A percentile compares a stretch with the other conserved stretches of the same genome.
Evolutionary conservation across 169 alveolate genomes (phyloP).

Genomic region (Plasmodium falciparum): DNA sequence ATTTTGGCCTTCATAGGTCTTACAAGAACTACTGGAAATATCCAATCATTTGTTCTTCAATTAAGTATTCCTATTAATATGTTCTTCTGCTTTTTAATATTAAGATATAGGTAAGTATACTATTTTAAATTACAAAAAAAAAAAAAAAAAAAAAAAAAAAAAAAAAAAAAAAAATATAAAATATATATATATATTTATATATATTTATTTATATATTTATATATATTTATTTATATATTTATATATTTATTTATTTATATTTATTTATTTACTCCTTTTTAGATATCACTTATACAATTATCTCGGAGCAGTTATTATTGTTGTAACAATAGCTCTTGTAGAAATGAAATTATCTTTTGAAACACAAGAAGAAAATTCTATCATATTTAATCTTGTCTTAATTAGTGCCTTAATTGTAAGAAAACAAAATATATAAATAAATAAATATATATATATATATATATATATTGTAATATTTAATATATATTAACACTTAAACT

Average conservation of each 20-base stretch:
- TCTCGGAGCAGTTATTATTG: constrained; percentile 46
- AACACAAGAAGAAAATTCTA: constrained; percentile 65
- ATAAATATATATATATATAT: too few relatives aligned
- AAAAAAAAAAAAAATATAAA: too few relatives aligned
- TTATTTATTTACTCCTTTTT: background rate
- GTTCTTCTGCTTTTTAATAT: constrained; percentile 48
- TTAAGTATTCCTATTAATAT: constrained; percentile 53
- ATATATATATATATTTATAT: too few relatives aligned
- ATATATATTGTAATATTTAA: too few relatives aligned
- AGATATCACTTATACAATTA: constrained; percentile 65
- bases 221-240: background rate
- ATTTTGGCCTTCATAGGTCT: constrained; percentile 51
- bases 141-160: too few relatives aligned
- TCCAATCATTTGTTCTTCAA: constrained; percentile 55
- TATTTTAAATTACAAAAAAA: background rate
- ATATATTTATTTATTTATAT: constrained; percentile 2
- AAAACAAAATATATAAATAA: too few relatives aligned
- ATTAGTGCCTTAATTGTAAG: constrained; percentile 44
- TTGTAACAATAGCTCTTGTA: constrained; percentile 45
- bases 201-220: too few relatives aligned
- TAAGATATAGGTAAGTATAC: constrained; percentile 40
- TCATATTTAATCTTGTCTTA: constrained; percentile 41
- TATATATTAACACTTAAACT: too few relatives aligned
- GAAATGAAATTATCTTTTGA: constrained; percentile 54
- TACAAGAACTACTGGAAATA: constrained; percentile 68